Percentiles rank a stretch among this genome's conserved stretches.
phyloP scores from a whole-genome alignment of 2,329 filamentous ascomycete species.

The Pyrenochaeta sp. region DNA sequence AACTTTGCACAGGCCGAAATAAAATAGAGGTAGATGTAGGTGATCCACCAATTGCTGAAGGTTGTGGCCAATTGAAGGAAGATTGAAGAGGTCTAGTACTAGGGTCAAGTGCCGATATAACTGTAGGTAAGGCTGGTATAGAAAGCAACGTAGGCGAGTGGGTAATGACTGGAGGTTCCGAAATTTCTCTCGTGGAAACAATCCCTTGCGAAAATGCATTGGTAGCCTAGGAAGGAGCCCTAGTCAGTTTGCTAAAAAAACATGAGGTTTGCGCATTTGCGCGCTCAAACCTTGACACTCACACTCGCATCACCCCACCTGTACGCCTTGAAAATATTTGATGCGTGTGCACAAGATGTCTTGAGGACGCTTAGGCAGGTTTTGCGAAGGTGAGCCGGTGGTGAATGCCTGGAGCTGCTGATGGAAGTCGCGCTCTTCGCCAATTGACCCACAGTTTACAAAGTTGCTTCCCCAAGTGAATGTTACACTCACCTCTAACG shows the following conservation, averaged over 20 bases:
- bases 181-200: neutral
- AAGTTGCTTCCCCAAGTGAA: neutral
- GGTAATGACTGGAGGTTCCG: neutral
- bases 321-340: neutral
- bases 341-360: neutral
- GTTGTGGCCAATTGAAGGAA: neutral
- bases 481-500: neutral
- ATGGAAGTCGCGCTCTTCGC: neutral
- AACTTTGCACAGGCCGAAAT: neutral
- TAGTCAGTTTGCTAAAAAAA: neutral
- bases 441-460: neutral
- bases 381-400: neutral
- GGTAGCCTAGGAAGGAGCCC: conserved; percentile 10
- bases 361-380: neutral
- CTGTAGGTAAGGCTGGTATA: neutral
- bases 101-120: neutral
- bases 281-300: conserved; percentile 8
- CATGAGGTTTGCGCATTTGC: conserved; percentile 26
- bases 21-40: neutral
- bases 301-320: neutral
- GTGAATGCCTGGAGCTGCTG: neutral
- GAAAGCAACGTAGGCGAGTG: neutral
- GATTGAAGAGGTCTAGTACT: neutral
- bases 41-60: neutral
- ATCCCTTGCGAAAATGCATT: neutral